Evolutionary conservation across 495 filamentous ascomycete genomes (phyloP), one percentile per base, ranked within the genome.

Genomic region (Darksidea phi): DNA sequence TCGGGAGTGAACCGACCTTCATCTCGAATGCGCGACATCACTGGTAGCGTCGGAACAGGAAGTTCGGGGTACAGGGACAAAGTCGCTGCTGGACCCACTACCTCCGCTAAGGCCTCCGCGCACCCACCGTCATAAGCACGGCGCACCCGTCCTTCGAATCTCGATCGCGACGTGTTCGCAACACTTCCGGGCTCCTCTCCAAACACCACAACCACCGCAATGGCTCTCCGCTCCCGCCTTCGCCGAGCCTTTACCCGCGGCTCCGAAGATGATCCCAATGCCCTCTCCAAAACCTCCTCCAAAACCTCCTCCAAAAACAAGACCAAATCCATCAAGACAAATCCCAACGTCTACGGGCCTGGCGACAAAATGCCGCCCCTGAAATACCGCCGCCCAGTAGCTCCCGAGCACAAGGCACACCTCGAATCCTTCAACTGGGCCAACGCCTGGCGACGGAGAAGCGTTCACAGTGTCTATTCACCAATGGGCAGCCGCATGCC

Each of bases 341-440:
- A 63, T 26, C 34, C 54, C 54, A 64, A 61, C 26, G 53, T 71
- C 61, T 77, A 77, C 70, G 66, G 72, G 57, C 72, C 73, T 25
- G 74, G 72, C 68, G 74, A 77, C 50, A 59, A 69, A 46, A 72
- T 77, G 71, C 74, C 74, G 8, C 69, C 68, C 15, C 63, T 72
- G 17, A 77, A 77, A 53, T 77, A 77, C 59, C 74, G 74, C 20
- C 66, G 63, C 0, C 71, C 71, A n/a, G 72, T 73, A 15, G 66
- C 56, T 38, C 70, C 70, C 45, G 66, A 71, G 52, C 74, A 77
- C 62, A 75, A 70, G 51, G 74, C 67, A 53, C 63, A 71, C 11
- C 70, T 77, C 10, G 74, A 75, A 50, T 23, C 67, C 23, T 77
- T 74, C 69, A 57, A 15, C 52, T 75, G 73, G 58, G 64, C 63